Conservation (phyloP, 768 basidiomycete genomes). For the Cubamyces sp. region DNA sequence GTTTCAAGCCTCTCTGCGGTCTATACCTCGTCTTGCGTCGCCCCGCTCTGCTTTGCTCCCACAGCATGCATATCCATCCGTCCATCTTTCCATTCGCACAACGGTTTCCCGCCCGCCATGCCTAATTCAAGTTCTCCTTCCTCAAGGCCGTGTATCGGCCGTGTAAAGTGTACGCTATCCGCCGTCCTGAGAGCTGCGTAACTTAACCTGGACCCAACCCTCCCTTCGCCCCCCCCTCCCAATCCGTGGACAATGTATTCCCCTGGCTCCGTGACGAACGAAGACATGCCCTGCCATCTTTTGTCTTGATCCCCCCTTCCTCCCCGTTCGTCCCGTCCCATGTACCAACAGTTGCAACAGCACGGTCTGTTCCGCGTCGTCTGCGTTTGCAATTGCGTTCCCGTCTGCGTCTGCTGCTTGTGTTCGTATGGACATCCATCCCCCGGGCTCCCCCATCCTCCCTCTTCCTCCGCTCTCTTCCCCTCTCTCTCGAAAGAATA, state of each 20-base stretch:
- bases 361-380: slow-evolving; percentile 18
- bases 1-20: background rate
- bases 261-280: background rate
- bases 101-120: background rate
- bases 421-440: slow-evolving; percentile 13
- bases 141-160: background rate
- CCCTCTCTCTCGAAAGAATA: background rate
- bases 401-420: background rate
- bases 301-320: background rate
- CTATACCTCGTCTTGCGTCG: slow-evolving; percentile 16
- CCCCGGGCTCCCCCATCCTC: background rate
- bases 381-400: no score
- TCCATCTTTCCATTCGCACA: no score
- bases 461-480: background rate
- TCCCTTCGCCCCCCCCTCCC: background rate
- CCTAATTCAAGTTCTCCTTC: background rate
- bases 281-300: background rate
- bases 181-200: background rate
- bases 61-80: background rate
- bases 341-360: slow-evolving; percentile 24
- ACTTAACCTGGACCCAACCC: slow-evolving; percentile 13
- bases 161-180: slow-evolving; percentile 18
- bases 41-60: background rate
- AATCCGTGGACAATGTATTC: background rate
- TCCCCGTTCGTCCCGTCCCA: background rate